phyloP scores from a whole-genome alignment of 2,329 filamentous ascomycete genomes.

The Colletotrichum cereale region DNA sequence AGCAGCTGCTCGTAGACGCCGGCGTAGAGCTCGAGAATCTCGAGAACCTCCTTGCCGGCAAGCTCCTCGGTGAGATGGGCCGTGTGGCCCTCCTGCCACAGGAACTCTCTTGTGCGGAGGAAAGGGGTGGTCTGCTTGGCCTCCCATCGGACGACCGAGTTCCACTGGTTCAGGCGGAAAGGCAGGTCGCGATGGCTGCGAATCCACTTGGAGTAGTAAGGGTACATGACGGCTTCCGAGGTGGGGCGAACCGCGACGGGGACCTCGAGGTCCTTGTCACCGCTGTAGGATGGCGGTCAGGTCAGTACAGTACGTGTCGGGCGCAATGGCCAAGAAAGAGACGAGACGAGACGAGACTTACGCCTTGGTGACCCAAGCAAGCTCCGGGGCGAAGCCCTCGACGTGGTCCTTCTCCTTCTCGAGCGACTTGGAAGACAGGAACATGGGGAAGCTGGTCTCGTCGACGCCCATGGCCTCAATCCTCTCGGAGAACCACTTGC shows the following conservation, averaged over 20 bases:
- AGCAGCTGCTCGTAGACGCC: slow-evolving; percentile 93
- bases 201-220: slow-evolving; percentile 97
- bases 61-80: slow-evolving; percentile 88
- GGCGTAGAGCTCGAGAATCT: slow-evolving; percentile 95
- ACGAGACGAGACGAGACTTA: slow-evolving; percentile 54
- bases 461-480: slow-evolving; percentile 95
- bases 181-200: slow-evolving; percentile 95
- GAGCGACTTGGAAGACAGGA: slow-evolving; percentile 91
- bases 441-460: slow-evolving; percentile 97
- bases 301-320: neutral
- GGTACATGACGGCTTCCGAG: slow-evolving; percentile 89
- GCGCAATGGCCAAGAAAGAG: neutral
- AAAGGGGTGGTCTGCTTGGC: slow-evolving; percentile 94
- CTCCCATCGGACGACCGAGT: slow-evolving; percentile 93
- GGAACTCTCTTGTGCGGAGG: slow-evolving; percentile 91
- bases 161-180: slow-evolving; percentile 97
- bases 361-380: slow-evolving; percentile 90
- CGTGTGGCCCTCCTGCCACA: slow-evolving; percentile 97
- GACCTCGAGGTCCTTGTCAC: slow-evolving; percentile 91
- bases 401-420: slow-evolving; percentile 94
- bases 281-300: slow-evolving; percentile 63
- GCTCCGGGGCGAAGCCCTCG: slow-evolving; percentile 96
- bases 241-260: slow-evolving; percentile 77
- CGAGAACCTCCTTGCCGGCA: slow-evolving; percentile 86
- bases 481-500: slow-evolving; percentile 75